Evolutionary conservation across 1,284 basidiomycete genomes (phyloP).

Genomic region (Crucibulum parvulum): DNA sequence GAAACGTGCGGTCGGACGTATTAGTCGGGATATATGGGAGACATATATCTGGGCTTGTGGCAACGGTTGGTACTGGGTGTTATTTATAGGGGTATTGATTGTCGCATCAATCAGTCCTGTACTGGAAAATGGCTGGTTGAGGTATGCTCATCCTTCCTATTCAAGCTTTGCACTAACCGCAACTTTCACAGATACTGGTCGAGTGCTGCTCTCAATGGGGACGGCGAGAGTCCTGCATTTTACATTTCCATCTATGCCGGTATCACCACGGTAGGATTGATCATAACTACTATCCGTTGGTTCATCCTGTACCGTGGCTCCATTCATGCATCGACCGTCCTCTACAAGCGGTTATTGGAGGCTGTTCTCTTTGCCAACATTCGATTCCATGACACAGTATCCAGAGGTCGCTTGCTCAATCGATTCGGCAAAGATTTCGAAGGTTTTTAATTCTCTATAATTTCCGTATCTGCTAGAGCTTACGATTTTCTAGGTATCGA

Average conservation of each 20-base stretch:
- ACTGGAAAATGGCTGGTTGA: constrained; percentile 84
- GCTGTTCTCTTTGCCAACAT: constrained; percentile 90
- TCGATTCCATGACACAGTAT: constrained; percentile 93
- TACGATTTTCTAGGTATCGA: constrained; percentile 69
- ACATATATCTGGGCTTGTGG: constrained; percentile 82
- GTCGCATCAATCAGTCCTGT: constrained; percentile 80
- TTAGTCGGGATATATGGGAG: constrained; percentile 81
- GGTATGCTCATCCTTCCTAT: constrained; percentile 44
- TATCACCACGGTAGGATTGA: constrained; percentile 55
- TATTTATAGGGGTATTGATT: constrained; percentile 66
- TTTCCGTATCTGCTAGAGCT: not conserved
- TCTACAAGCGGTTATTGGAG: constrained; percentile 71
- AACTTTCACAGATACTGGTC: constrained; percentile 69
- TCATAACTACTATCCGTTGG: constrained; percentile 71
- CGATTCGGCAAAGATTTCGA: constrained; percentile 96
- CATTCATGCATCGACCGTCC: constrained; percentile 40
- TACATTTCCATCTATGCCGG: constrained; percentile 83
- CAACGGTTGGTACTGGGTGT: constrained; percentile 70
- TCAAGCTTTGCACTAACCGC: not conserved
- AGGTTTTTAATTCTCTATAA: constrained; percentile 45
- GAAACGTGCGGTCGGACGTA: constrained; percentile 85
- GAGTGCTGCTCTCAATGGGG: constrained; percentile 45
- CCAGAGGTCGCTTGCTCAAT: constrained; percentile 86
- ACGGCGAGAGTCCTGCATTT: constrained; percentile 38
- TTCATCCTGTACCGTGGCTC: constrained; percentile 73